Evolutionary conservation across 768 basidiomycete genomes (phyloP), one percentile per base, ranked within the genome.

Genomic region (Leucocoprinus leucothites): DNA sequence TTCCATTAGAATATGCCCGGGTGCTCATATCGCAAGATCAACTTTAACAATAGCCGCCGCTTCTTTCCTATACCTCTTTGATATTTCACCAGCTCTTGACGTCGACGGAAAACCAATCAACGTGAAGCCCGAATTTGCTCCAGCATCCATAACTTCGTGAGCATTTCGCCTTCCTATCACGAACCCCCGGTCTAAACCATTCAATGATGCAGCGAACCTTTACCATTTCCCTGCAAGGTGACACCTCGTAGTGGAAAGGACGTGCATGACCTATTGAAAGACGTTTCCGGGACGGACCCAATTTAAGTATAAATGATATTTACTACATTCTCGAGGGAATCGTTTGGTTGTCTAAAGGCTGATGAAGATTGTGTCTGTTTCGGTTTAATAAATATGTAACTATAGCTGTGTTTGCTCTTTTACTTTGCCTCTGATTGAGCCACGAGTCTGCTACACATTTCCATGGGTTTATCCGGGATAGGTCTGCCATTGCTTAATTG

Each of bases 1-100:
- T 31, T 11, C 31, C 5, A 31, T 5, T 11, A 61, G 64, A 35
- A 60, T 63, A 21, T 65, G 64, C 44, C 64, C 64, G 4, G 64
- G 64, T 16, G 53, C 57, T 4, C 61, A 57, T 43, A 54, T 65
- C 40, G 57, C 51, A 16, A 43, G 58, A 45, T 48, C 58, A 7
- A 48, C 54, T 11, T 34, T 63, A n/a, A 63, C 51, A 40, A 60
- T 59, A 14, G 44, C 53, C 1, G 50, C 61, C 9, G 60, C 59
- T 9, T 63, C 60, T 9, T 36, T 63, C 13, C 57, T 65, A 11
- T 42, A 59, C 5, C 43, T 57, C 21, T 65, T 52, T 49, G 51
- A 60, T 43, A 61, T 65, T 35, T 46, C 47, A 13, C 59, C 61
- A n/a, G 57, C 47, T 3, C 22, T 56, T 4, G 63, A 60, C 50